These are phyloP conservation scores for Fusarium succisae DNA, from an alignment of 2,329 filamentous ascomycete genomes.

Conservation along the genomic window DNA sequence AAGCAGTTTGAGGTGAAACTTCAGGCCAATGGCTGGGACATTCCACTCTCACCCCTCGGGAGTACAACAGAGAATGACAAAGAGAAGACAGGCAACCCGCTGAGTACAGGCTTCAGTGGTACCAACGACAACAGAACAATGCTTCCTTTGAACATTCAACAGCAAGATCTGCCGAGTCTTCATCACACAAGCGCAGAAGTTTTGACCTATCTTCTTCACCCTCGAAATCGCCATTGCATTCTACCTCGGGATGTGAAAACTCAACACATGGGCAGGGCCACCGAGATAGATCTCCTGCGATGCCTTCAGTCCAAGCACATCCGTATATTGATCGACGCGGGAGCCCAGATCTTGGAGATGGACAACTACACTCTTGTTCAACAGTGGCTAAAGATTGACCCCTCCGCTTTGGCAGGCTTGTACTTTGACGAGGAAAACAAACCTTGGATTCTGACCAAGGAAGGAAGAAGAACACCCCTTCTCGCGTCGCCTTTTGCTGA, in stretches of 20 bases:
- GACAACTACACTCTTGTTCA: constrained; percentile 60
- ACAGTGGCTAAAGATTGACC: constrained; percentile 60
- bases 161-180: constrained; percentile 67
- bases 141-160: constrained; percentile 68
- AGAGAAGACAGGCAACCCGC: constrained; percentile 7
- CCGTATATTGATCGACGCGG: constrained; percentile 69
- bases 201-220: constrained; percentile 65
- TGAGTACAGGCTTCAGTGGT: constrained; percentile 76
- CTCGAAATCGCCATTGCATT: constrained; percentile 59
- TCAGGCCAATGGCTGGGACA: constrained; percentile 74
- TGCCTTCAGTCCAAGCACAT: constrained; percentile 46
- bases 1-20: constrained; percentile 73
- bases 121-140: constrained; percentile 73
- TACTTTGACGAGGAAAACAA: constrained; percentile 55
- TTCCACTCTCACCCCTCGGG: constrained; percentile 58
- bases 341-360: constrained; percentile 71
- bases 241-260: constrained; percentile 44
- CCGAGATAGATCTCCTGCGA: constrained; percentile 46
- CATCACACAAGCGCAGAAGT: constrained; percentile 72
- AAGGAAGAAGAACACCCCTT: constrained; percentile 26
- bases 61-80: neutral
- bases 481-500: constrained; percentile 35
- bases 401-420: constrained; percentile 58
- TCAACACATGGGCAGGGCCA: constrained; percentile 54
- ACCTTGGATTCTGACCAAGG: constrained; percentile 31